A percentile compares a stretch with the other conserved stretches of the same genome.
Conservation (phyloP, 441 rosid species). For the Croton setiger region DNA sequence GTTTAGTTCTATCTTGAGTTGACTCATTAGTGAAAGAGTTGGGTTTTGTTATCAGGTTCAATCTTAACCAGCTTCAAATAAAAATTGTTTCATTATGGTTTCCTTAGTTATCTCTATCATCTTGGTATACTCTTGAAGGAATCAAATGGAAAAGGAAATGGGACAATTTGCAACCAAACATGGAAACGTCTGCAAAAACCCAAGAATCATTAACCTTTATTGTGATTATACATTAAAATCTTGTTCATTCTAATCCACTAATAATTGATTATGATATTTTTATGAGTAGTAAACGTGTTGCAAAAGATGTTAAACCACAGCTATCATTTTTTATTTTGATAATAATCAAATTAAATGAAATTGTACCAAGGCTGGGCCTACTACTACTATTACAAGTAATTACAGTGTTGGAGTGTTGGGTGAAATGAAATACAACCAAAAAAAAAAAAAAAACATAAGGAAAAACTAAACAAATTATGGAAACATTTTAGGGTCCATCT, state of each 20-base stretch:
- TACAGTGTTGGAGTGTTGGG: neutral
- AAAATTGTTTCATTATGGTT: no score
- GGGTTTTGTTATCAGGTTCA: no score
- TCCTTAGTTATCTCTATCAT: neutral
- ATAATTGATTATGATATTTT: neutral
- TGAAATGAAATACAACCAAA: slow-evolving; percentile 24
- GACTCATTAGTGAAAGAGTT: no score
- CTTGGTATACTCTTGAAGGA: neutral
- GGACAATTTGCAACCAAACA: neutral
- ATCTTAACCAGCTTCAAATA: no score
- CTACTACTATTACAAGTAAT: neutral
- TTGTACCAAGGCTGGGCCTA: slow-evolving; percentile 9
- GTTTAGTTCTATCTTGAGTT: neutral
- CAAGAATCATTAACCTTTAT: neutral
- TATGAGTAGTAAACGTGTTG: neutral
- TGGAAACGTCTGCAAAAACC: neutral
- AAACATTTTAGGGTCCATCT: slow-evolving; percentile 25
- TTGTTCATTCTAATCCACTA: neutral
- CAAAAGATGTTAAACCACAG: neutral
- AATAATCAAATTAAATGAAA: neutral
- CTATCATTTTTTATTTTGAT: neutral
- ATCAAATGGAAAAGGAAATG: neutral
- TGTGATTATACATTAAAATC: neutral
- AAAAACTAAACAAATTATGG: slow-evolving; percentile 16
- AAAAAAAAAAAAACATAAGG: no score